Evolutionary conservation across 2,329 filamentous ascomycete species (phyloP), one percentile per base, ranked within the genome.

Genomic region (Parastagonospora avenae): DNA sequence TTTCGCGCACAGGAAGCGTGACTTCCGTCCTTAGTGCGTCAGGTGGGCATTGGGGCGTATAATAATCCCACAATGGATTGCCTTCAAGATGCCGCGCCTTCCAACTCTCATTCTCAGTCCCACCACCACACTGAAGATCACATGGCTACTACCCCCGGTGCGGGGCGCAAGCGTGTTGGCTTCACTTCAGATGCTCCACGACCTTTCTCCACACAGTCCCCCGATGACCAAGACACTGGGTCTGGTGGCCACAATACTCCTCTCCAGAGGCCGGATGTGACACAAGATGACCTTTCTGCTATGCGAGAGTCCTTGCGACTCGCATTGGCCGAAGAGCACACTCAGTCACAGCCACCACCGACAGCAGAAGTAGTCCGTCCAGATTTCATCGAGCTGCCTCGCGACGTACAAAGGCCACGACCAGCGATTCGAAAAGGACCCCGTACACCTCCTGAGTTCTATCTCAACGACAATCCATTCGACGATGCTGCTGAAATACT

Each of bases 351-450:
- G 12, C 37, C 15, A n/a, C 9, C 15, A 6, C 16, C 19, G 11
- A 24, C 5, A 8, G 37, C 16, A 11, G 37, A 39, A 27, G 19
- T 24, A 14, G 60, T 62, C 35, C 50, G 55, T 27, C 48, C 56
- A 16, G 54, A 57, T 52, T 51, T 45, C 19, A 52, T 48, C 39
- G 46, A 49, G 16, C 46, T 48, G 6, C 31, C 55, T 42, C 59
- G 57, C 30, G 61, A 64, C 37, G 60, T 73, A 16, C 67, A 70
- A 24, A 72, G 66, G 41, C 73, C 72, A 33, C 68, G 68, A 19
- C 72, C 73, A 35, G 72, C 71, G 6, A 75, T 75, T 16, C 64
- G 71, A 19, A 73, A 68, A 62, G 58, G 53, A 29, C 48, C 59
- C 12, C 65, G 66, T 15, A 71, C 69, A 11, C 64, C 70, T 9